Evolutionary conservation across 2,329 filamentous ascomycete genomes (phyloP).

Genomic region (Apiospora marii): DNA sequence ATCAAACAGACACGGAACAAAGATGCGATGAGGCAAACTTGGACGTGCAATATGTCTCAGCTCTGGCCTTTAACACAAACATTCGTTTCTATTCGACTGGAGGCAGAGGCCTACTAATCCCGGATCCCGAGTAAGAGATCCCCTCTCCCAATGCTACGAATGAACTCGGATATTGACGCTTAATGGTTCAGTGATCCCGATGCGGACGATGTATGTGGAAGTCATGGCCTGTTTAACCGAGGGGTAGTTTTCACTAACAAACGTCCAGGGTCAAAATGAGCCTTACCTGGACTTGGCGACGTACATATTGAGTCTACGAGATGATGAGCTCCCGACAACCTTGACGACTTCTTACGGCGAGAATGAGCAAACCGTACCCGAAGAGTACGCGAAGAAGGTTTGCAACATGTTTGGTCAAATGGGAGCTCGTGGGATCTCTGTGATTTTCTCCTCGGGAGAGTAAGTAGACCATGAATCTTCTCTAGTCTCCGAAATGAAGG

Average conservation of each 20-base stretch:
- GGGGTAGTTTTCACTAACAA: constrained; percentile 28
- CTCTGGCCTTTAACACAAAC: constrained; percentile 58
- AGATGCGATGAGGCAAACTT: constrained; percentile 62
- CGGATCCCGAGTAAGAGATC: constrained; percentile 50
- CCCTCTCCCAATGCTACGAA: constrained; percentile 25
- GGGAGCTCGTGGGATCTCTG: constrained; percentile 67
- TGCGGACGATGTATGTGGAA: constrained; percentile 31
- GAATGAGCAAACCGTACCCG: constrained; percentile 69
- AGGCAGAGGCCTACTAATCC: constrained; percentile 59
- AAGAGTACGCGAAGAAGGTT: constrained; percentile 65
- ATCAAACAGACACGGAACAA: constrained; percentile 47
- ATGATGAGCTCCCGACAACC: constrained; percentile 63
- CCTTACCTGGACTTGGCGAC: constrained; percentile 41
- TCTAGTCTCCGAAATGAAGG: background rate
- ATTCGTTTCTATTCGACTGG: constrained; percentile 63
- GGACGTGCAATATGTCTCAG: constrained; percentile 63
- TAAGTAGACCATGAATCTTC: constrained; percentile 41
- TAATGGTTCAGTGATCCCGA: constrained; percentile 56
- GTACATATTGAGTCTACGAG: constrained; percentile 39
- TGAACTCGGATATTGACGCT: constrained; percentile 36
- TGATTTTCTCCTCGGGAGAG: constrained; percentile 43
- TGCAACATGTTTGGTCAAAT: constrained; percentile 72
- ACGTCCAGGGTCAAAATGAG: constrained; percentile 32
- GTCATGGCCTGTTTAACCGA: constrained; percentile 34
- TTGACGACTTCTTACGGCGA: constrained; percentile 74